phyloP scores from a whole-genome alignment of 148 eudicot species.

The Chenopodium album region DNA sequence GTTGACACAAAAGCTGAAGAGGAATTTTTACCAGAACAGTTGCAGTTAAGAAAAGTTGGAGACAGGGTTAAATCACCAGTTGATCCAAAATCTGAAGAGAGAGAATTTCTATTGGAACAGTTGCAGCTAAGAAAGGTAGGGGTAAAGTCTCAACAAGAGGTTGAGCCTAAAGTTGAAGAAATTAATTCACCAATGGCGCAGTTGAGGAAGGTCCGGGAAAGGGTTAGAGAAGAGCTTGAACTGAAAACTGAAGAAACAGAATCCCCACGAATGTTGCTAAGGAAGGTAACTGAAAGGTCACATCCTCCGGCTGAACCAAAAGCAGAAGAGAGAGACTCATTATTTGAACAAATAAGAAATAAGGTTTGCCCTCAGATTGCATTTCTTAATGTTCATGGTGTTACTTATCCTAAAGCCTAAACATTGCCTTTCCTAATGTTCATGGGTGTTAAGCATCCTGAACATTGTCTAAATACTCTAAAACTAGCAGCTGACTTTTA shows the following conservation, averaged over 20 bases:
- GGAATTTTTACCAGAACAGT: constrained; percentile 51
- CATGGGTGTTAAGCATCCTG: no score
- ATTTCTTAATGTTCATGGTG: background rate
- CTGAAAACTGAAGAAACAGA: constrained; percentile 35
- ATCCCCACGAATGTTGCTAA: constrained; percentile 33
- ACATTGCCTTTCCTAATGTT: no score
- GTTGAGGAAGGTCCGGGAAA: constrained; percentile 64
- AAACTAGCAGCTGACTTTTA: constrained; percentile 14
- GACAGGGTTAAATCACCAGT: constrained; percentile 43
- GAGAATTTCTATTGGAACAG: constrained; percentile 33
- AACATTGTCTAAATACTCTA: background rate
- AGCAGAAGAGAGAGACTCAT: constrained; percentile 65
- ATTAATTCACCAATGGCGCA: constrained; percentile 58
- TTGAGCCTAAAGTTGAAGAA: constrained; percentile 54
- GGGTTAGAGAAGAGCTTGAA: constrained; percentile 44
- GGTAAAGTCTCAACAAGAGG: constrained; percentile 41
- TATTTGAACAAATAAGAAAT: constrained; percentile 78
- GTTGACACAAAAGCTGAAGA: constrained; percentile 47
- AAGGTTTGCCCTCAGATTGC: constrained; percentile 47
- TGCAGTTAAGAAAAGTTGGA: constrained; percentile 55
- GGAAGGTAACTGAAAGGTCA: constrained; percentile 54
- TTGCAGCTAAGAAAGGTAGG: constrained; percentile 50
- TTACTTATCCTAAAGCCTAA: background rate
- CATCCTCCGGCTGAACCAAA: constrained; percentile 37
- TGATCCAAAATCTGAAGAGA: constrained; percentile 36